These are phyloP conservation scores for Apiotrichum porosum DNA, from an alignment of 1,284 basidiomycete genomes.

Conservation along the genomic window DNA sequence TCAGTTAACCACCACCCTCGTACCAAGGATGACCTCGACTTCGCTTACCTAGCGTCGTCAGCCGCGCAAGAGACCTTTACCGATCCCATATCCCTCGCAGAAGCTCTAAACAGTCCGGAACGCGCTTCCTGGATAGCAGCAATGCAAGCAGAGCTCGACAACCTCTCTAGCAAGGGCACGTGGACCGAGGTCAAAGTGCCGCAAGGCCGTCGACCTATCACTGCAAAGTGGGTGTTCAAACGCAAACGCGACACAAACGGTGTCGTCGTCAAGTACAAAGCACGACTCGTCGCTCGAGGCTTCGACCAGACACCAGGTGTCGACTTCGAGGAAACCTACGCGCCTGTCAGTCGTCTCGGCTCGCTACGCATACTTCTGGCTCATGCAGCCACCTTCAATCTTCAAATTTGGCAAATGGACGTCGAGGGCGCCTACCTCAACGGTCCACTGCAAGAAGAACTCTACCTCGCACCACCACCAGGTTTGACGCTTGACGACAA, in stretches of 20 bases:
- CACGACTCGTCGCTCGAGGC: constrained; percentile 50
- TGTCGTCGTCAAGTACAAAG: constrained; percentile 43
- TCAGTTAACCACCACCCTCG: no score
- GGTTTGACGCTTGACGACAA: background rate
- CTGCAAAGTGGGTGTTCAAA: constrained; percentile 45
- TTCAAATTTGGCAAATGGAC: constrained; percentile 52
- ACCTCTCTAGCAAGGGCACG: no score
- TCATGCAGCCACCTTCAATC: constrained; percentile 48
- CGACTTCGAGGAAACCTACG: constrained; percentile 52
- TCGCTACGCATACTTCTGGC: constrained; percentile 48
- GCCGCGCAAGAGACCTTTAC: no score
- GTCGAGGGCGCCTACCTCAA: constrained; percentile 54
- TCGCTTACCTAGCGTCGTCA: no score
- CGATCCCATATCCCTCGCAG: no score
- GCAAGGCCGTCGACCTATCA: no score
- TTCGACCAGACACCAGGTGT: constrained; percentile 50
- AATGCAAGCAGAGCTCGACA: no score
- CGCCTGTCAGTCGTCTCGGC: constrained; percentile 49
- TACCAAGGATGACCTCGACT: no score
- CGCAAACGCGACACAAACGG: constrained; percentile 47
- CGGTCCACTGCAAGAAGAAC: constrained; percentile 48
- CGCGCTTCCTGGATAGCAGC: no score
- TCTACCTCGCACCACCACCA: constrained; percentile 43
- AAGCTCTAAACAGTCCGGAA: no score
- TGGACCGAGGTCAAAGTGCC: no score